Conservation (phyloP, 2,329 filamentous ascomycete species). For the Xylaria sp. region DNA sequence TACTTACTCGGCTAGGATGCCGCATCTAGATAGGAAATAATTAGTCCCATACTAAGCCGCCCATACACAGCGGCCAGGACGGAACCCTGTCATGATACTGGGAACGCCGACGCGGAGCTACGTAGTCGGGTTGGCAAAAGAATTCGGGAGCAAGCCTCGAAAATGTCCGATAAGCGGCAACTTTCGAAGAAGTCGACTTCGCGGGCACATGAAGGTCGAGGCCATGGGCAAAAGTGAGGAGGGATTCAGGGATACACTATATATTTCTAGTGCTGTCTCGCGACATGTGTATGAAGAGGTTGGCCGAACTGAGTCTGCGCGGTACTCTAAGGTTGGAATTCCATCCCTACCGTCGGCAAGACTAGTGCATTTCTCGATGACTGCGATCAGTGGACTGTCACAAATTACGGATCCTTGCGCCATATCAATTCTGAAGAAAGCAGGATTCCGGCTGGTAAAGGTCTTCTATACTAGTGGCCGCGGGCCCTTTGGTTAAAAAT, state of each 20-base stretch:
- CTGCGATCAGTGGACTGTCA: no score
- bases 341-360: neutral
- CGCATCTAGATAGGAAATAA: neutral
- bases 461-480: neutral
- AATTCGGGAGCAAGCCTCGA: slow-evolving; percentile 32
- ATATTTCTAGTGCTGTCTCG: neutral
- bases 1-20: neutral
- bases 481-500: neutral
- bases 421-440: neutral
- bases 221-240: neutral
- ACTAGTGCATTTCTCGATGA: neutral
- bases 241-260: neutral
- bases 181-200: slow-evolving; percentile 22
- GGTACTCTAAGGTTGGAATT: neutral
- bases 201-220: slow-evolving; percentile 6
- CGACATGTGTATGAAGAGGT: neutral
- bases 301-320: neutral
- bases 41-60: neutral
- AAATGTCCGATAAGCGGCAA: neutral
- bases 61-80: slow-evolving; percentile 9
- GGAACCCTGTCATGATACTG: slow-evolving; percentile 17
- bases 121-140: slow-evolving; percentile 22
- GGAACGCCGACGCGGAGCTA: slow-evolving; percentile 31
- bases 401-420: no score
- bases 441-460: neutral